Evolutionary conservation across 106 monocot genomes (phyloP), one percentile per base, ranked within the genome.

Genomic region (Acorus gramineus): DNA sequence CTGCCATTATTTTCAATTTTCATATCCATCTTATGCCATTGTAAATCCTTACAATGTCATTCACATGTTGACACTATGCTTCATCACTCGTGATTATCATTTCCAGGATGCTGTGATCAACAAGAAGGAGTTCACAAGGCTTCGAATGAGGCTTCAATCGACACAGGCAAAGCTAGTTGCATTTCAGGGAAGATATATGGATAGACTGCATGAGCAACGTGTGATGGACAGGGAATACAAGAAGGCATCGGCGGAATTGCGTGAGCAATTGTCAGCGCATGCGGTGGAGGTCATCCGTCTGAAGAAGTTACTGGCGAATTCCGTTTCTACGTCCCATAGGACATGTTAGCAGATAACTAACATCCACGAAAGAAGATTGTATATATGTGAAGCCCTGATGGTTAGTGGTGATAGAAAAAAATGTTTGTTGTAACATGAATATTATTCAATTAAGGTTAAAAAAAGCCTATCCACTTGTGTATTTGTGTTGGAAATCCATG

Each of bases 171-270:
- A 86, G 60, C 47, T 89, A 46, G 84, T 82, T 60, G 69, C 74
- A 0, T 80, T 57, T 45, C 79, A 76, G 51, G 77, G 73, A 6
- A 69, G 77, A 49, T 82, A 78, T 9, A 60, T 63, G 46, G 78
- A 82, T 48, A 46, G 53, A 4, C 48, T 69, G 11, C 64, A 82
- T n/a, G 85, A 89, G 64, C 78, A 64, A 59, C 61, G 43, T 7
- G 44, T 74, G 3, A 93, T 89, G 94, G 60, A 94, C 60, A 66
- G 49, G 13, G 84, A 84, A 56, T 94, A 65, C 51, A 62, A 78
- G 11, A 81, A 86, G 72, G 89, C 89, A 51, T 79, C 77, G 4
- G 42, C 64, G 6, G 69, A 67, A 52, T 54, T 84, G 11, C 84
- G 84, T 71, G 79, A 86, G 49, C 65, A 86, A 55, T 77, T 94